These are phyloP conservation scores for Oligophagozyma castellii DNA, from an alignment of 1,139 yeast genomes.

Conservation along the genomic window DNA sequence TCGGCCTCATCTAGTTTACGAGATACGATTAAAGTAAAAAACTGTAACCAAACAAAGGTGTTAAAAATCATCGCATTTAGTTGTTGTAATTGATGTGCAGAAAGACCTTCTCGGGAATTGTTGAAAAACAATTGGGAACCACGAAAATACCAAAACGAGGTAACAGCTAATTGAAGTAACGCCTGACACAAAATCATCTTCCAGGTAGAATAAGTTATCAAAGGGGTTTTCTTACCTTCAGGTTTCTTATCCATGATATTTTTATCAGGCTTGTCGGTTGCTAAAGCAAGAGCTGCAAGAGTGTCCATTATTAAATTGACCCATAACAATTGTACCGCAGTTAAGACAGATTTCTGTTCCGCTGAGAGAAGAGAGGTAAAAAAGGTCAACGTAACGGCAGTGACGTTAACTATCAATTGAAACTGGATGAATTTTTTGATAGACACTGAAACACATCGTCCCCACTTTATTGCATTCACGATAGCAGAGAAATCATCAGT, in stretches of 20 bases:
- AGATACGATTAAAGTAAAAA: slow-evolving; percentile 83
- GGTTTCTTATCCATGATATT: slow-evolving; percentile 70
- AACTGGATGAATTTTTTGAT: slow-evolving; percentile 92
- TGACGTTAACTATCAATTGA: slow-evolving; percentile 88
- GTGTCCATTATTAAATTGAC: slow-evolving; percentile 97
- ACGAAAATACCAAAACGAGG: slow-evolving; percentile 69
- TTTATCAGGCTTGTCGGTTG: slow-evolving; percentile 92
- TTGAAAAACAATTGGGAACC: slow-evolving; percentile 52
- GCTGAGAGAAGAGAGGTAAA: slow-evolving; percentile 81
- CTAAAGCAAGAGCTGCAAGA: slow-evolving; percentile 91
- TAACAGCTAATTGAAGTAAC: slow-evolving; percentile 56
- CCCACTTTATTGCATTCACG: slow-evolving; percentile 98
- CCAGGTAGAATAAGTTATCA: slow-evolving; percentile 92
- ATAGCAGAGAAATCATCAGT: slow-evolving; percentile 91
- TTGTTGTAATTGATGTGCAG: slow-evolving; percentile 40
- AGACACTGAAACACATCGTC: slow-evolving; percentile 89
- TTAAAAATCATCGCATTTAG: slow-evolving; percentile 82
- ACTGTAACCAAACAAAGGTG: slow-evolving; percentile 95
- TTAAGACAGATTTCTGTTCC: slow-evolving; percentile 71
- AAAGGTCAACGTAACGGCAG: slow-evolving; percentile 89
- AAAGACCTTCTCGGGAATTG: slow-evolving; percentile 21
- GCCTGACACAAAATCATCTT: slow-evolving; percentile 94
- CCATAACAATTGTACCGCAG: slow-evolving; percentile 96
- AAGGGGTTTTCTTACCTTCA: slow-evolving; percentile 65
- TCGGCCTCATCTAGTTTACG: slow-evolving; percentile 86